These are phyloP conservation scores for Ophiostoma piceae DNA, from an alignment of 2,329 filamentous ascomycete genomes.

Conservation along the genomic window DNA sequence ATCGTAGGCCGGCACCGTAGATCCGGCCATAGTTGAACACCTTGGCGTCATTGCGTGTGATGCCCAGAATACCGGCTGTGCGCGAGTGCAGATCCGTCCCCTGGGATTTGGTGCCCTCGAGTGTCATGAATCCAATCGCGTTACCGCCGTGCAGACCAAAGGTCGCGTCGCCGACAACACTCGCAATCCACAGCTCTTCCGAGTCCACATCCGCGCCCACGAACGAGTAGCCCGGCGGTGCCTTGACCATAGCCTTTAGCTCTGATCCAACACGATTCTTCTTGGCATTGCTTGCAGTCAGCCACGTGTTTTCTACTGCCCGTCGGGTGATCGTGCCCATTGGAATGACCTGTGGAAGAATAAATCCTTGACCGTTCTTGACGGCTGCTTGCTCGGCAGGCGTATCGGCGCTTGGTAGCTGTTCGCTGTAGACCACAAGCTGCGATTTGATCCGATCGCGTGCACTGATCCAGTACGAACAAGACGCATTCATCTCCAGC, in stretches of 20 bases:
- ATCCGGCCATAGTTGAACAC: constrained; percentile 99
- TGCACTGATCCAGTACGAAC: constrained; percentile 98
- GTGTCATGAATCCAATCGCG: constrained; percentile 97
- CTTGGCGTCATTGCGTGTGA: constrained; percentile 91
- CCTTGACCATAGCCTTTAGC: constrained; percentile 92
- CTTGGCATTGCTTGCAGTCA: constrained; percentile 96
- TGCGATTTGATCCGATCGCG: constrained; percentile 90
- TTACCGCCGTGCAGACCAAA: constrained; percentile 95
- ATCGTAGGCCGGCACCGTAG: constrained; percentile 94
- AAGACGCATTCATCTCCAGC: constrained; percentile 96
- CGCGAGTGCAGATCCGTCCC: constrained; percentile 93
- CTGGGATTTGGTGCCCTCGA: constrained; percentile 90
- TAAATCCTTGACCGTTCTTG: constrained; percentile 59
- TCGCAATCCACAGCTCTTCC: constrained; percentile 97
- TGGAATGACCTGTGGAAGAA: constrained; percentile 89
- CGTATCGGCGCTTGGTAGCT: neutral
- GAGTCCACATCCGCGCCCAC: constrained; percentile 97
- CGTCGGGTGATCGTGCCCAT: constrained; percentile 97
- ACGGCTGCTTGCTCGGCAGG: constrained; percentile 19
- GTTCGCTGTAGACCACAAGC: constrained; percentile 71
- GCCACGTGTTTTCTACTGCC: constrained; percentile 96
- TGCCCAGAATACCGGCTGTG: constrained; percentile 85
- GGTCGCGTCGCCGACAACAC: constrained; percentile 85
- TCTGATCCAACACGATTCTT: constrained; percentile 93
- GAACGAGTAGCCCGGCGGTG: constrained; percentile 84